Conservation (phyloP, 129 eudicot species). For the Scalesia atractyloides region DNA sequence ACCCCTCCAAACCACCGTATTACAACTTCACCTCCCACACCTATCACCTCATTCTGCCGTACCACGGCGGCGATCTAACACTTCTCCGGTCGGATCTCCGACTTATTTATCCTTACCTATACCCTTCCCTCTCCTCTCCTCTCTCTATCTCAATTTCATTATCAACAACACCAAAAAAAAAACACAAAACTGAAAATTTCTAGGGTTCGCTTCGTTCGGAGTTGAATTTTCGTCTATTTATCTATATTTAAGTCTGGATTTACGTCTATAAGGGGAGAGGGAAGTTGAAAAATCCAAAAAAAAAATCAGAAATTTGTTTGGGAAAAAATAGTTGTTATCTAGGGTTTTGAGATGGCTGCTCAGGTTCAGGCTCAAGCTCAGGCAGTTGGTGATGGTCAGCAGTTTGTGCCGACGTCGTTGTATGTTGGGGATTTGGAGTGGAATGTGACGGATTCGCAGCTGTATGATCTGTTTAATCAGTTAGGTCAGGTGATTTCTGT, state of each 20-base stretch:
- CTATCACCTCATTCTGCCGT: slow-evolving; percentile 17
- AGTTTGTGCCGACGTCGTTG: no score
- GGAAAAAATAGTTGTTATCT: slow-evolving; percentile 12
- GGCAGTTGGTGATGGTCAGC: slow-evolving; percentile 28
- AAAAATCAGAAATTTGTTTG: slow-evolving; percentile 13
- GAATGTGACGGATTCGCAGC: no score
- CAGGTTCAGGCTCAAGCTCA: slow-evolving; percentile 46
- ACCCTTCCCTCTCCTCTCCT: slow-evolving; percentile 71
- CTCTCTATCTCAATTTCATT: slow-evolving; percentile 17
- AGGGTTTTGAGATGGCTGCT: slow-evolving; percentile 55
- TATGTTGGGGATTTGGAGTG: no score
- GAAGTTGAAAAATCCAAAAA: slow-evolving; percentile 44
- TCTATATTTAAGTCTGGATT: slow-evolving; percentile 21
- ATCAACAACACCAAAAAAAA: slow-evolving; percentile 26
- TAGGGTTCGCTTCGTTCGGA: slow-evolving; percentile 17
- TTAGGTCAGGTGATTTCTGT: no score
- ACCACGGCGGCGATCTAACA: slow-evolving; percentile 36
- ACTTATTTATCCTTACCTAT: slow-evolving; percentile 33
- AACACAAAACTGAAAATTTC: slow-evolving; percentile 17
- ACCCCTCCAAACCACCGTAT: slow-evolving; percentile 20
- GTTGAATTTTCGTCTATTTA: slow-evolving; percentile 7
- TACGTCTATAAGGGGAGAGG: slow-evolving; percentile 74
- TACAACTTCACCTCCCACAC: not conserved
- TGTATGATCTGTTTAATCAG: no score
- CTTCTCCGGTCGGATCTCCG: slow-evolving; percentile 22